Base-by-base conservation (phyloP, 495 filamentous ascomycete genomes). In the Aspergillus hancockii region DNA sequence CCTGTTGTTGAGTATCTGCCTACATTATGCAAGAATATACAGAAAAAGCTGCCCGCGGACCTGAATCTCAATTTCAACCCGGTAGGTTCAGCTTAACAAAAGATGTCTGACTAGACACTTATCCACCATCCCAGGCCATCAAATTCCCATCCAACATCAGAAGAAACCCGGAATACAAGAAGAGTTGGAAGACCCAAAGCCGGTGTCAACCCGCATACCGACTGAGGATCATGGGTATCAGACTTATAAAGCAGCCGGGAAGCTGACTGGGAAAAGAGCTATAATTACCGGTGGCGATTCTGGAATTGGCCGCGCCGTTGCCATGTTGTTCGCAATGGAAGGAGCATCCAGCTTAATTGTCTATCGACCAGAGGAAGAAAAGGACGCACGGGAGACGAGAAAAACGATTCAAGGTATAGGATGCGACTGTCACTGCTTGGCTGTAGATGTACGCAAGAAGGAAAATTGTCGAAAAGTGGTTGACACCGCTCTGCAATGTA, bases 241-340 rank as follows among this genome's bases (percentile, higher is more conserved):
- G 63, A 83, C 80, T 53, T 94, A 94, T 76, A 86, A 86, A 71
- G 83, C 90, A 13, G 89, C 91, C 12, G 87, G 86, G 38, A 96
- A 96, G 74, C 81, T 94, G 2, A 65, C 77, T 57, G 88, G 84
- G 59, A 90, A 89, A 70, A 88, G 85, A 22, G 90, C 90, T 22
- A 72, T 94, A 34, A 94, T 94, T 63, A 93, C 90, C 1, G 90
- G 90, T 16, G 91, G 91, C 14, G 90, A 94, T 68, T 88, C 83
- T 7, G 90, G 91, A 16, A 94, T 94, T 64, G 90, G 91, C 16
- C 87, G 90, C 8, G 87, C 90, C 0, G 83, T 88, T 16, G 89
- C 90, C 0, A 85, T 93, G 16, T 78, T 95, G 0, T 93, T 86
- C 57, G 90, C 91, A 19, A 88, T 92, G 84, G 91, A 94, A 71